Evolutionary conservation across 805 yeast species (phyloP).

Genomic region (Hanseniaspora meyeri): DNA sequence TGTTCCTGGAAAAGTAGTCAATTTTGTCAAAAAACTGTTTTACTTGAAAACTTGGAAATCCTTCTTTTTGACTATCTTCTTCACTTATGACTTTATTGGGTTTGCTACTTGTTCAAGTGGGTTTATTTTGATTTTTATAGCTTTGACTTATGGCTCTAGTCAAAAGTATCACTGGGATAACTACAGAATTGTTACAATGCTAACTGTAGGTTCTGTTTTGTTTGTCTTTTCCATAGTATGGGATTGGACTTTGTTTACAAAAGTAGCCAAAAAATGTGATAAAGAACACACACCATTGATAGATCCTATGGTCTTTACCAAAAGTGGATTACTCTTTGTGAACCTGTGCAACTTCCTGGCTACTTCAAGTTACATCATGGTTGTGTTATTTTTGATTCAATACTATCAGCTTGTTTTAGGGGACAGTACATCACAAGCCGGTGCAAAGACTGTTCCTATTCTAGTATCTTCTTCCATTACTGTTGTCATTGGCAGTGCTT

Average conservation of each 20-base stretch:
- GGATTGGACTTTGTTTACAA: constrained; percentile 27
- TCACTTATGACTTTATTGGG: constrained; percentile 20
- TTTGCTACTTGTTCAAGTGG: constrained; percentile 20
- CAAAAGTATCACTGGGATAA: constrained; percentile 44
- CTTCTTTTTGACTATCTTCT: constrained; percentile 12
- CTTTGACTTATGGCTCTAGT: constrained; percentile 42
- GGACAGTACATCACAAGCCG: constrained; percentile 16
- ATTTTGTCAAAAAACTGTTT: neutral
- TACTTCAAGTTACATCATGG: neutral
- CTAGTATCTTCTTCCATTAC: constrained; percentile 16
- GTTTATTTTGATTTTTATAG: constrained; percentile 19
- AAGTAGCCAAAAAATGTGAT: constrained; percentile 1
- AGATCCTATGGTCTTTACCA: constrained; percentile 7
- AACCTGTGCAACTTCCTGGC: constrained; percentile 3
- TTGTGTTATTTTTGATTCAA: constrained; percentile 8
- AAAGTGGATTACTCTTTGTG: constrained; percentile 2
- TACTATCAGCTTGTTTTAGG: constrained; percentile 12
- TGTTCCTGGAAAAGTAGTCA: neutral
- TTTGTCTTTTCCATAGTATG: constrained; percentile 35
- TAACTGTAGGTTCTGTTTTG: constrained; percentile 33
- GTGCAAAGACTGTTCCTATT: constrained; percentile 19
- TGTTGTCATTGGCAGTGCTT: constrained; percentile 21
- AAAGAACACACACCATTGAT: constrained; percentile 9
- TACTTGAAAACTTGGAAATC: neutral
- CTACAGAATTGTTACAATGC: constrained; percentile 31